Percentiles rank a stretch among this genome's conserved stretches.
These are phyloP conservation scores for Puccinia brachypodii DNA, from an alignment of 1,284 basidiomycete genomes.

Conservation along the genomic window DNA sequence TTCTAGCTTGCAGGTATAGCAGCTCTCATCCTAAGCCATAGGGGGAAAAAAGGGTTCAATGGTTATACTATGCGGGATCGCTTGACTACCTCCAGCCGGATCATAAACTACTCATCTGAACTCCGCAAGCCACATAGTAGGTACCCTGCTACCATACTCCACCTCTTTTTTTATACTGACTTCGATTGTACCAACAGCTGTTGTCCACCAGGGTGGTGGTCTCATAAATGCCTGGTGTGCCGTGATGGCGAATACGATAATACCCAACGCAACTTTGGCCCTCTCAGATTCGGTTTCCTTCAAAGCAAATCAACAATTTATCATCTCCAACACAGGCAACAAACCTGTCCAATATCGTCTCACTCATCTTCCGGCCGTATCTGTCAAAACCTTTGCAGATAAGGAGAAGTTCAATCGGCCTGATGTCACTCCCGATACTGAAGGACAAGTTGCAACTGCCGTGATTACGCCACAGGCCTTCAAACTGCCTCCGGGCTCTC, in stretches of 20 bases:
- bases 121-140: neutral
- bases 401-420: conserved; percentile 14
- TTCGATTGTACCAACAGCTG: neutral
- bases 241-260: conserved; percentile 36
- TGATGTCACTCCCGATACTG: neutral
- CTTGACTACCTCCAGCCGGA: conserved; percentile 17
- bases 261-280: conserved; percentile 22
- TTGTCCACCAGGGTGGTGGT: conserved; percentile 45
- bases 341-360: conserved; percentile 12
- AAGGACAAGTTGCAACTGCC: conserved; percentile 9
- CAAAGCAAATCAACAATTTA: conserved; percentile 19
- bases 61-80: conserved; percentile 33
- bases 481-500: conserved; percentile 10
- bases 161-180: neutral
- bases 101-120: neutral
- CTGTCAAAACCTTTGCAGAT: conserved; percentile 7
- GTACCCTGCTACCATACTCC: neutral
- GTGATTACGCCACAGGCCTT: conserved; percentile 1
- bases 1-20: conserved; percentile 45
- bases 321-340: conserved; percentile 10
- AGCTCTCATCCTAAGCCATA: conserved; percentile 25
- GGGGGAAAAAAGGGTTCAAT: conserved; percentile 14
- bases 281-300: conserved; percentile 40
- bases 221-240: conserved; percentile 45
- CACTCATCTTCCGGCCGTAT: conserved; percentile 23